Conservation (phyloP, 1,284 basidiomycete genomes). For the Heterobasidion parviporum region DNA sequence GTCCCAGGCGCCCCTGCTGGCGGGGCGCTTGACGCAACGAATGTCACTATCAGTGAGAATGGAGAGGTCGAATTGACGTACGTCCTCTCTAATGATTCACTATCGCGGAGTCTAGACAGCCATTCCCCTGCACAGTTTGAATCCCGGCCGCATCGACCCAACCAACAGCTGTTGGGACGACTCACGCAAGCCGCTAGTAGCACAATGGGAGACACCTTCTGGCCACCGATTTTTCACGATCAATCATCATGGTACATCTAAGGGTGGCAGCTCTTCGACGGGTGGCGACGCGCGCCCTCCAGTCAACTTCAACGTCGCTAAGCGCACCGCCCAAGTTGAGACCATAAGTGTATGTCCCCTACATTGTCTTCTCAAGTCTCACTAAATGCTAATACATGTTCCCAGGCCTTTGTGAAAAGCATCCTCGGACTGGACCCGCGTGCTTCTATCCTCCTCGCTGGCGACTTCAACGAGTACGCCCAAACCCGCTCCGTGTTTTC, state of each 20-base stretch:
- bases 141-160: conserved; percentile 59
- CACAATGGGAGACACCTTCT: conserved; percentile 41
- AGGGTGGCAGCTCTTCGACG: conserved; percentile 46
- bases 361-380: not conserved
- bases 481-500: conserved; percentile 42
- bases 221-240: conserved; percentile 48
- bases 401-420: conserved; percentile 40
- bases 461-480: conserved; percentile 56
- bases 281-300: conserved; percentile 53
- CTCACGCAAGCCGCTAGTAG: conserved; percentile 55
- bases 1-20: conserved; percentile 40
- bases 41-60: conserved; percentile 26
- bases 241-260: conserved; percentile 54
- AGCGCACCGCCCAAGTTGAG: conserved; percentile 42
- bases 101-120: not conserved
- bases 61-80: conserved; percentile 41
- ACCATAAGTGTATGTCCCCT: conserved; percentile 34
- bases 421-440: conserved; percentile 34
- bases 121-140: conserved; percentile 33
- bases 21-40: conserved; percentile 36
- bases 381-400: not conserved
- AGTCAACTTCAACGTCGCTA: conserved; percentile 43
- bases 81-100: not conserved
- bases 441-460: conserved; percentile 47
- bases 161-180: conserved; percentile 46